Conservation (phyloP, 768 basidiomycete genomes). For the Leucocoprinus birnbaumii region DNA sequence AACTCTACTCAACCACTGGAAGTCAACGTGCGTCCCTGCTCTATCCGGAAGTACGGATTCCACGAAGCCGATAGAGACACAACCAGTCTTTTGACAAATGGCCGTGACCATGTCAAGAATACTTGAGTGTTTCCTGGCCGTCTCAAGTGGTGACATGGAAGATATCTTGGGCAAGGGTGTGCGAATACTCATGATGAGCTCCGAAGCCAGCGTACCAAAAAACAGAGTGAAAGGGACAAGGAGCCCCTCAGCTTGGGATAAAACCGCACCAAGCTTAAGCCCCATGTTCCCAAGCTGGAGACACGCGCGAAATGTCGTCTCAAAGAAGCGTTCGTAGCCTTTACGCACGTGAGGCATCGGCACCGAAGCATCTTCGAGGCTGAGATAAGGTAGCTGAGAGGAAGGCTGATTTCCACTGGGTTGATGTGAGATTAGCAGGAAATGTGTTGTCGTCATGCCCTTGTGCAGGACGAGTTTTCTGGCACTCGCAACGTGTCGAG, state of each 20-base stretch:
- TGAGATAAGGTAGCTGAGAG: neutral
- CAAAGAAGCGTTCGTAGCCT: conserved; percentile 3
- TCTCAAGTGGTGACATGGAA: neutral
- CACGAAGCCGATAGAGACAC: conserved; percentile 1
- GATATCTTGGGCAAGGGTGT: neutral
- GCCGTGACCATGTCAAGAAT: conserved; percentile 4
- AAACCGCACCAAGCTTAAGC: neutral
- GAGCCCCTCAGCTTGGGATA: neutral
- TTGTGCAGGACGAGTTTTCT: conserved; percentile 5
- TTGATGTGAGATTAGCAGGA: conserved; percentile 4
- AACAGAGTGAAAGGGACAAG: conserved; percentile 7
- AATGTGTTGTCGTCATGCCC: conserved; percentile 9
- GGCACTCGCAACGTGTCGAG: neutral
- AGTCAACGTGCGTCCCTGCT: too few relatives aligned
- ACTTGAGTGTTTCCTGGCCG: neutral
- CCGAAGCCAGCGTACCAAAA: neutral
- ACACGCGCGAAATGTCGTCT: neutral
- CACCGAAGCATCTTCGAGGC: conserved; percentile 4
- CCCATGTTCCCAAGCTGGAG: neutral
- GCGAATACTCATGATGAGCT: neutral
- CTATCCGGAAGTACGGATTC: neutral
- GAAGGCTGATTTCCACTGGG: neutral
- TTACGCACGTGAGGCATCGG: neutral
- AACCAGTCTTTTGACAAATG: neutral
- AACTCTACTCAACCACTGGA: neutral